Percentiles rank a stretch among this genome's conserved stretches.
Evolutionary conservation across 768 basidiomycete species (phyloP).

Genomic region (Trametes cubensis): DNA sequence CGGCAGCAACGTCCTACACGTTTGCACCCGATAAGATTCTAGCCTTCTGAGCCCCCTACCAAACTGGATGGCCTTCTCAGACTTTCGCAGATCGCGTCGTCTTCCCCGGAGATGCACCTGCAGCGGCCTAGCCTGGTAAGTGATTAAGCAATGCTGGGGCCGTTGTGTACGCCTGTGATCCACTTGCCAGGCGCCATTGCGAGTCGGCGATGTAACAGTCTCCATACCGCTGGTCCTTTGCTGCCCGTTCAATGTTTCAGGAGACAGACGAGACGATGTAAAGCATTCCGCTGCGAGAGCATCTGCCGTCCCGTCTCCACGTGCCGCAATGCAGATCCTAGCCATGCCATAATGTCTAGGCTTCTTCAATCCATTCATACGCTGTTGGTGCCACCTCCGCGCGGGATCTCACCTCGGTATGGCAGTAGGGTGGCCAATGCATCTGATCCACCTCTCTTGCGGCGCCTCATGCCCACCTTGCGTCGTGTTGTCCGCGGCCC

Average conservation of each 20-base stretch:
- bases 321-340: conserved; percentile 18
- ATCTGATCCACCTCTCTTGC: conserved; percentile 3
- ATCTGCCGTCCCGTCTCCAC: conserved; percentile 12
- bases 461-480: conserved; percentile 15
- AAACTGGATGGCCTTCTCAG: conserved; percentile 4
- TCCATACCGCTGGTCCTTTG: conserved; percentile 15
- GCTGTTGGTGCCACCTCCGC: conserved; percentile 1
- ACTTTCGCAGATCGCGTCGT: conserved; percentile 19
- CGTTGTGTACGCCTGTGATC: conserved; percentile 20
- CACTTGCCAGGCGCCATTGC: conserved; percentile 4
- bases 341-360: conserved; percentile 15
- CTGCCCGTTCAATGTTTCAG: conserved; percentile 14
- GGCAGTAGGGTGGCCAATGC: background rate
- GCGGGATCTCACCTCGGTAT: background rate
- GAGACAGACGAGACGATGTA: conserved; percentile 3
- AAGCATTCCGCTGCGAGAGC: conserved; percentile 1
- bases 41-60: background rate
- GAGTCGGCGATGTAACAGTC: conserved; percentile 11
- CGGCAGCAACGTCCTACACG: background rate
- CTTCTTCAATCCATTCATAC: conserved; percentile 10
- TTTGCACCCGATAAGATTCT: conserved; percentile 16
- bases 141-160: conserved; percentile 16
- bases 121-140: conserved; percentile 20
- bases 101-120: conserved; percentile 17
- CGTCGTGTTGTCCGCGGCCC: conserved; percentile 11